Evolutionary conservation across 352 stramenopile genomes (phyloP), one percentile per base, ranked within the genome.

Genomic region (Phytophthora colocasiae): DNA sequence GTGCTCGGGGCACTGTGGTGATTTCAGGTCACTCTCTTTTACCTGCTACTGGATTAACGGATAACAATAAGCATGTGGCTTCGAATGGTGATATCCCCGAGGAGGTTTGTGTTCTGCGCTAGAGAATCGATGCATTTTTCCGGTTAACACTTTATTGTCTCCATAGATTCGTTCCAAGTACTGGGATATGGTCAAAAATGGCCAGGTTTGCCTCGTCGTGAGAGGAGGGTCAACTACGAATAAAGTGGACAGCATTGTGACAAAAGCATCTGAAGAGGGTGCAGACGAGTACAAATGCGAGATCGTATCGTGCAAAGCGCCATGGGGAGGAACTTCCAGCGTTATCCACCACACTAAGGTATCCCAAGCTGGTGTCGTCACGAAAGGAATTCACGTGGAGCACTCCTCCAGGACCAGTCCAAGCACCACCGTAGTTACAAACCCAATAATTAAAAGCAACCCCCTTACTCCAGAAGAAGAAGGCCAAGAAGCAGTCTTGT

Each of bases 1-100:
- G 85, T 54, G 83, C 84, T 44, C 78, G 80, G 41, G 83, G 86
- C 17, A 92, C 83, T 0, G 75, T 85, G 6, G 72, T 96, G 17
- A 64, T 94, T 31, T 75, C 69, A 38, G 82, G 79, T 6, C 64
- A 91, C 41, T 64, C 75, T 24, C 48, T 91, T 26, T 60, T 53
- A 50, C 40, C 22, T 12, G 38, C 3, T 10, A 0, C 29, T 7
- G 34, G 26, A 40, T 31, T 24, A 46, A 41, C 32, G 15, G 58
- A 44, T 48, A 83, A 75, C 32, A 65, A 70, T 9, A 49, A 68
- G 15, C 17, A 17, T 41, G 32, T 12, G 46, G 15, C 17, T 38
- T 29, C 32, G 11, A 27, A 39, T 66, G 39, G 11, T 31, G 12
- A 56, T 51, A 14, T 73, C 24, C 53, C 59, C 9, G 63, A 69